These are phyloP conservation scores for Beauveria rudraprayagi DNA, from an alignment of 2,329 filamentous ascomycete genomes.

Conservation along the genomic window DNA sequence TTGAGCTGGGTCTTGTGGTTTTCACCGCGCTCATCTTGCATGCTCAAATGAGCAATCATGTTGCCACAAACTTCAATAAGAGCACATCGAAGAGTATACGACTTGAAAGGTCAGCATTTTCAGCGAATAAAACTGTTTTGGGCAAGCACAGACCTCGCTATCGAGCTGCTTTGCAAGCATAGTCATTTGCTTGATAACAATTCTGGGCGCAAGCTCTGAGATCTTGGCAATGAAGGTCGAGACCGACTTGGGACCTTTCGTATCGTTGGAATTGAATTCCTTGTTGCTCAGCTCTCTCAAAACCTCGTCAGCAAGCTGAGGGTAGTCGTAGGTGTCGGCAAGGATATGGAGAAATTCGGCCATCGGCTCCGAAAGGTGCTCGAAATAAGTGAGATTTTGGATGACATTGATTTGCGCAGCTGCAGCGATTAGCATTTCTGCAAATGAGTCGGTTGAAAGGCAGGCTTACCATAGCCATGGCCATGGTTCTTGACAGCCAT, in stretches of 20 bases:
- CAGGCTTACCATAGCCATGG: slow-evolving; percentile 73
- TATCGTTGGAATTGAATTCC: slow-evolving; percentile 96
- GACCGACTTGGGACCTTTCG: slow-evolving; percentile 89
- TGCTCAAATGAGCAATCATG: slow-evolving; percentile 82
- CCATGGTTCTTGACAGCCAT: slow-evolving; percentile 97
- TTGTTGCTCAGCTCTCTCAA: slow-evolving; percentile 92
- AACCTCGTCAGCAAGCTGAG: slow-evolving; percentile 88
- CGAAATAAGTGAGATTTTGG: slow-evolving; percentile 95
- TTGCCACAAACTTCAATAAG: slow-evolving; percentile 97
- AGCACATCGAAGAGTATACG: slow-evolving; percentile 86
- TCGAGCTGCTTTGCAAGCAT: slow-evolving; percentile 90
- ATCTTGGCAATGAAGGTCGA: slow-evolving; percentile 89
- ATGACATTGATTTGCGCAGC: slow-evolving; percentile 96
- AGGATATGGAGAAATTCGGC: slow-evolving; percentile 95
- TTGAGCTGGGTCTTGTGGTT: slow-evolving; percentile 93
- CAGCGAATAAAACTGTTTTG: too few species aligned
- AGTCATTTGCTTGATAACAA: slow-evolving; percentile 97
- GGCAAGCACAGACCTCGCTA: slow-evolving; percentile 61
- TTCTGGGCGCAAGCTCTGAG: slow-evolving; percentile 80
- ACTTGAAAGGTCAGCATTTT: slow-evolving; percentile 40
- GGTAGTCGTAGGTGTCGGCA: slow-evolving; percentile 94
- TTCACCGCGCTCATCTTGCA: slow-evolving; percentile 82
- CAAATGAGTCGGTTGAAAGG: not conserved
- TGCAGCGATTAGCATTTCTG: slow-evolving; percentile 32
- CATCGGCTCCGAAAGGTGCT: slow-evolving; percentile 98